Conservation (phyloP, 768 basidiomycete species). For the Kwoniella botswanensis region DNA sequence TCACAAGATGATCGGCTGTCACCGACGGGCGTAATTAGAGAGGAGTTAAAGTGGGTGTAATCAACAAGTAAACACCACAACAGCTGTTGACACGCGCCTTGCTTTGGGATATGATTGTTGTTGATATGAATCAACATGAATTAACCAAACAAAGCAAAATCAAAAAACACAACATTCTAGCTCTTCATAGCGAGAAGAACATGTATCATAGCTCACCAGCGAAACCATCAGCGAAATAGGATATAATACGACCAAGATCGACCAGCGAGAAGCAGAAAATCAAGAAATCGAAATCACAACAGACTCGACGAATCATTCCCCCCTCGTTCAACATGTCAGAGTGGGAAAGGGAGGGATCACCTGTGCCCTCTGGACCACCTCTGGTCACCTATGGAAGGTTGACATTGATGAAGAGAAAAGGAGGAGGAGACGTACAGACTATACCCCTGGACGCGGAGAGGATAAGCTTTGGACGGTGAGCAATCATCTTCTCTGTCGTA, state of each 20-base stretch:
- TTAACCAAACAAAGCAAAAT: not conserved
- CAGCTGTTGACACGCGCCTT: constrained; percentile 8
- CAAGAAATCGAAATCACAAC: too few relatives aligned
- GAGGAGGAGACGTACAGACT: constrained; percentile 40
- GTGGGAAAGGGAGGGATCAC: constrained; percentile 23
- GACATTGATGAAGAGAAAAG: constrained; percentile 36
- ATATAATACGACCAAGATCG: too few relatives aligned
- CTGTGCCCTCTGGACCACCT: constrained; percentile 12
- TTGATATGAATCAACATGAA: constrained; percentile 3
- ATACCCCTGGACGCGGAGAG: constrained; percentile 47
- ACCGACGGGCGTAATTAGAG: not conserved
- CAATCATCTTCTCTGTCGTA: not conserved
- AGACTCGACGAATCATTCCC: not conserved
- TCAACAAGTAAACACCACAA: not conserved
- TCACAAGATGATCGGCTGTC: not conserved
- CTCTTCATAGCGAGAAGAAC: too few relatives aligned
- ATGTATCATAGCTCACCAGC: too few relatives aligned
- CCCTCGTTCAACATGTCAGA: constrained; percentile 12
- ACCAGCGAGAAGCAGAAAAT: too few relatives aligned
- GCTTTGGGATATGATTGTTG: constrained; percentile 6
- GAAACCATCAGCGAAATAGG: too few relatives aligned
- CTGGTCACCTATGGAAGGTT: constrained; percentile 34
- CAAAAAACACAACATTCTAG: not conserved
- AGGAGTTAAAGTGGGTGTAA: not conserved
- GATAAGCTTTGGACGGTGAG: constrained; percentile 50